These are phyloP conservation scores for Starmera caribaea DNA, from an alignment of 805 yeast genomes.

Conservation along the genomic window DNA sequence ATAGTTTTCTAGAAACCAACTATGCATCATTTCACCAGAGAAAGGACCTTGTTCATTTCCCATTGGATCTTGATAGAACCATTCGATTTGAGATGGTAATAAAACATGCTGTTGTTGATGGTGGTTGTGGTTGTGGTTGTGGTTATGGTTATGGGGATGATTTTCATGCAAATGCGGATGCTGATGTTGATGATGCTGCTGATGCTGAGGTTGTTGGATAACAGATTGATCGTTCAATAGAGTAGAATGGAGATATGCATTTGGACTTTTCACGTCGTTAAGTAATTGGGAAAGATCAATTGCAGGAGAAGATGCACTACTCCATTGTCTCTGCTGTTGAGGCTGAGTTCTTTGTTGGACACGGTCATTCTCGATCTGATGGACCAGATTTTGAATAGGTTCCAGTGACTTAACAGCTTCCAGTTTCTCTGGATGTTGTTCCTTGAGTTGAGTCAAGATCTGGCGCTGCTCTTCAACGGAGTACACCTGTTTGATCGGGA, in stretches of 20 bases:
- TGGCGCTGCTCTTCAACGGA: background rate
- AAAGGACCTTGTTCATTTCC: conserved; percentile 80
- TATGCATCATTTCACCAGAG: conserved; percentile 63
- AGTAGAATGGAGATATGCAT: too few species aligned
- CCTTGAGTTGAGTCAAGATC: background rate
- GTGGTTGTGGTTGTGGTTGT: conserved; percentile 5
- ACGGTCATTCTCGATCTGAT: background rate
- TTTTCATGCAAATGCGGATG: background rate
- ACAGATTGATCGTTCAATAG: too few species aligned
- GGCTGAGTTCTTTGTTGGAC: background rate
- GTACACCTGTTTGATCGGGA: conserved; percentile 1
- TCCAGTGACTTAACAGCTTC: background rate
- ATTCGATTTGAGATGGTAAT: conserved; percentile 36
- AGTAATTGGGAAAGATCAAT: too few species aligned
- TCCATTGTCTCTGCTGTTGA: too few species aligned
- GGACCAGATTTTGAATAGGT: background rate
- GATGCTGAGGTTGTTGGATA: background rate
- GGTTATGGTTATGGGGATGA: conserved; percentile 1
- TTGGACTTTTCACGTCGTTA: too few species aligned
- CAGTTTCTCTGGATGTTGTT: background rate
- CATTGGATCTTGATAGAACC: conserved; percentile 68
- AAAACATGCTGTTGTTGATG: conserved; percentile 12
- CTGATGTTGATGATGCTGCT: conserved; percentile 3
- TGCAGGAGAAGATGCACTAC: too few species aligned
- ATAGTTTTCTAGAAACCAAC: conserved; percentile 60